phyloP scores from a whole-genome alignment of 208 protist species.

The Trypanosoma rangeli region DNA sequence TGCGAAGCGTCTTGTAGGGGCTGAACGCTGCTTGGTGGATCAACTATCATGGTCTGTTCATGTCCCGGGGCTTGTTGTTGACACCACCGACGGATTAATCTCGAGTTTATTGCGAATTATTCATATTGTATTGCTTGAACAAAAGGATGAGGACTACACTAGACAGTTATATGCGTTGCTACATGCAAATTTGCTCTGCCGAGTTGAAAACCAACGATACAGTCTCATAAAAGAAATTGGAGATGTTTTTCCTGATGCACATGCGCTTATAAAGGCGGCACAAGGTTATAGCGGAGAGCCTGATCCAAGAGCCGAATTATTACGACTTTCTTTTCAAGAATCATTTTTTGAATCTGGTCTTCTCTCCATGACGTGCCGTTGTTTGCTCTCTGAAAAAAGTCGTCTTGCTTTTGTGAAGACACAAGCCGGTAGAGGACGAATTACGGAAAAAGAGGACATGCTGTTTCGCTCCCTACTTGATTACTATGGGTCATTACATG shows the following conservation, averaged over 20 bases:
- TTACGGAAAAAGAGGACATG: slow-evolving; percentile 43
- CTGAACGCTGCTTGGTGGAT: slow-evolving; percentile 61
- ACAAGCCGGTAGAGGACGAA: slow-evolving; percentile 34
- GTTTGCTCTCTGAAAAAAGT: slow-evolving; percentile 58
- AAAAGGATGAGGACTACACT: slow-evolving; percentile 26
- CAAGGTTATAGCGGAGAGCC: slow-evolving; percentile 12
- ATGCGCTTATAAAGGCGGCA: slow-evolving; percentile 30
- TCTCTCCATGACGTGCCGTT: slow-evolving; percentile 61
- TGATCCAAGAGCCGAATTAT: slow-evolving; percentile 27
- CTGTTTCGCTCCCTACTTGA: slow-evolving; percentile 61
- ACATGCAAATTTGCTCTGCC: slow-evolving; percentile 70
- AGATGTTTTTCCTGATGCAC: slow-evolving; percentile 26
- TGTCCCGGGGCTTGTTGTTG: slow-evolving; percentile 59
- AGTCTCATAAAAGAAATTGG: slow-evolving; percentile 33
- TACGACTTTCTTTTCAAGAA: slow-evolving; percentile 42
- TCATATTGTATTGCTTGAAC: slow-evolving; percentile 16
- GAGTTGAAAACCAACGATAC: slow-evolving; percentile 27
- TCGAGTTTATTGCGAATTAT: slow-evolving; percentile 47
- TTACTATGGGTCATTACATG: slow-evolving; percentile 61
- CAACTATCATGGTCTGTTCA: slow-evolving; percentile 62
- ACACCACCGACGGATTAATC: slow-evolving; percentile 50
- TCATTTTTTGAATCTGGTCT: slow-evolving; percentile 43
- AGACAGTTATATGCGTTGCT: slow-evolving; percentile 43
- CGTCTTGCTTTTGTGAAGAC: slow-evolving; percentile 58
- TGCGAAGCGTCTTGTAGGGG: slow-evolving; percentile 49